These are phyloP conservation scores for Ananas comosus DNA, from an alignment of 176 grass and related monocot species.

Conservation along the genomic window DNA sequence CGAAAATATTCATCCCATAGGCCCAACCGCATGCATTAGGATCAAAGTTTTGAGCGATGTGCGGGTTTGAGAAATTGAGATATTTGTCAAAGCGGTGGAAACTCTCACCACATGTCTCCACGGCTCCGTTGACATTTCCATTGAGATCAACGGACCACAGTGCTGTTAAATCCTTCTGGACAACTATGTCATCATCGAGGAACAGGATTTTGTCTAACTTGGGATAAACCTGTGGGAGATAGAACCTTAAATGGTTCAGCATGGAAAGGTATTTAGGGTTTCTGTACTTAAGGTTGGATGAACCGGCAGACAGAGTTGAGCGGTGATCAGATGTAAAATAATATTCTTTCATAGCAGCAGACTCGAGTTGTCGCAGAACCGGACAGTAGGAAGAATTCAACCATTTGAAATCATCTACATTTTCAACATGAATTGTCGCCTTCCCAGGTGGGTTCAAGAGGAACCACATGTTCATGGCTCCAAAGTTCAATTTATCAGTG, in stretches of 20 bases:
- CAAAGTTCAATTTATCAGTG: slow-evolving; percentile 98
- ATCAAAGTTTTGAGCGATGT: not conserved
- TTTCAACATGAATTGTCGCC: slow-evolving; percentile 93
- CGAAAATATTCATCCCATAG: slow-evolving; percentile 1
- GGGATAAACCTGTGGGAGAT: not conserved
- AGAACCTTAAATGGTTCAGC: not conserved
- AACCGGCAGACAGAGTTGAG: slow-evolving; percentile 72
- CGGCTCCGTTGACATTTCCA: not conserved
- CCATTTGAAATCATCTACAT: slow-evolving; percentile 99
- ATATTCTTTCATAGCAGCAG: slow-evolving; percentile 94
- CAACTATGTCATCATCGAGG: not conserved
- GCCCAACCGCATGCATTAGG: not conserved
- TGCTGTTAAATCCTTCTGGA: not conserved
- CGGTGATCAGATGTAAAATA: slow-evolving; percentile 96
- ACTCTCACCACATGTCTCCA: not conserved
- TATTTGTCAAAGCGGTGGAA: not conserved
- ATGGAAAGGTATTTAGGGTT: not conserved
- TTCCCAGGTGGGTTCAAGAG: slow-evolving; percentile 81
- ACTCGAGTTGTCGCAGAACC: slow-evolving; percentile 77
- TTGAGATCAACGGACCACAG: not conserved
- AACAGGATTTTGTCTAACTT: not conserved
- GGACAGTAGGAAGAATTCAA: slow-evolving; percentile 97
- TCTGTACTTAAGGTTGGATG: slow-evolving; percentile 28
- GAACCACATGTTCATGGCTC: slow-evolving; percentile 99
- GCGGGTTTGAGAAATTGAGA: not conserved